Percentiles rank a stretch among this genome's conserved stretches.
Evolutionary conservation across 2,329 filamentous ascomycete species (phyloP).

Genomic region (Whalleya microplaca): DNA sequence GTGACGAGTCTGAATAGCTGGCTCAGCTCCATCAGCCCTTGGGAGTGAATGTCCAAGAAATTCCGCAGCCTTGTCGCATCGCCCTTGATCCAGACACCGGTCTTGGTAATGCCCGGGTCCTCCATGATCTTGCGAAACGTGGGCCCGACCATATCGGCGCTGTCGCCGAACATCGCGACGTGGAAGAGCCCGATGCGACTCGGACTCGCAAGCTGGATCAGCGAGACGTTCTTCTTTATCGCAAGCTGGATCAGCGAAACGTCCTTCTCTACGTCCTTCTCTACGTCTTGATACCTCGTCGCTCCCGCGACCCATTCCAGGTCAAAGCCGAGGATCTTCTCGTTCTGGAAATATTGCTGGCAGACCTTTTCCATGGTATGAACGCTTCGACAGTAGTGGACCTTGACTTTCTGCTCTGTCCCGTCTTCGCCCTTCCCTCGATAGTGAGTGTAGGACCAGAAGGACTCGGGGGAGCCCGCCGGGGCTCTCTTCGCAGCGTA

Average conservation of each 20-base stretch:
- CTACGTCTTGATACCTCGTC: constrained; percentile 48
- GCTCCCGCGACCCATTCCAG: constrained; percentile 76
- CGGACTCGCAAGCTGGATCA: constrained; percentile 82
- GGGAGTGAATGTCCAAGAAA: constrained; percentile 65
- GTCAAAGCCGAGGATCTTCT: constrained; percentile 82
- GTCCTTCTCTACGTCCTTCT: constrained; percentile 70
- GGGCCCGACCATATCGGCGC: constrained; percentile 67
- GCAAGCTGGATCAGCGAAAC: constrained; percentile 85
- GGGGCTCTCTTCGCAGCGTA: constrained; percentile 51
- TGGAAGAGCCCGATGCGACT: constrained; percentile 82
- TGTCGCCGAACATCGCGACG: constrained; percentile 64
- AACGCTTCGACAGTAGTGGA: constrained; percentile 77
- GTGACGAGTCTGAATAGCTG: constrained; percentile 81
- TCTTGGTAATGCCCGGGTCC: constrained; percentile 69
- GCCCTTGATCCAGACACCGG: constrained; percentile 74
- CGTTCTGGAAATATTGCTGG: constrained; percentile 65
- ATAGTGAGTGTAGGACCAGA: constrained; percentile 73
- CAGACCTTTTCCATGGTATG: constrained; percentile 69
- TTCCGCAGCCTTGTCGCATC: constrained; percentile 71
- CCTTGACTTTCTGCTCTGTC: constrained; percentile 57
- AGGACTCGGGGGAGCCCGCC: constrained; percentile 53
- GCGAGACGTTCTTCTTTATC: constrained; percentile 72
- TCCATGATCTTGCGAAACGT: constrained; percentile 74
- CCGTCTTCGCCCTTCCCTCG: constrained; percentile 51
- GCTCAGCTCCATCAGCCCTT: constrained; percentile 78